These are phyloP conservation scores for Kokia cookei DNA, from an alignment of 441 rosid genomes.

Conservation along the genomic window DNA sequence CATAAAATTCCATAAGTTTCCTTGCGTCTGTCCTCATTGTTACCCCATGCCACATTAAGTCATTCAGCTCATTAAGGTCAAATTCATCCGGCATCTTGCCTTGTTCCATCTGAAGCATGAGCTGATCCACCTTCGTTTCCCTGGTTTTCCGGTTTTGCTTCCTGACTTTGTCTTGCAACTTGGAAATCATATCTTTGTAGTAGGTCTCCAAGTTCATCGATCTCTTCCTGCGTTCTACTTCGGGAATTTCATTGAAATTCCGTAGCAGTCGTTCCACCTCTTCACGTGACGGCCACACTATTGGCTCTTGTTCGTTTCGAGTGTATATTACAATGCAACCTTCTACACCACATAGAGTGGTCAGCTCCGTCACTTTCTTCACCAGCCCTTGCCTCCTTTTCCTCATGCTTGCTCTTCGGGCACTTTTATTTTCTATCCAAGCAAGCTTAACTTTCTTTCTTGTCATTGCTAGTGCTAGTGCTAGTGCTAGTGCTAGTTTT, in stretches of 20 bases:
- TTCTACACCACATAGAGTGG: slow-evolving; percentile 30
- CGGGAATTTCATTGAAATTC: neutral
- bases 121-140: neutral
- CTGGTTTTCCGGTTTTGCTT: neutral
- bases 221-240: neutral
- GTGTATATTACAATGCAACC: slow-evolving; percentile 30
- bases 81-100: neutral
- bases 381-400: slow-evolving; percentile 21
- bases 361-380: slow-evolving; percentile 32
- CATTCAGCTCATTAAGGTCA: neutral
- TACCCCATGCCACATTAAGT: neutral
- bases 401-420: slow-evolving; percentile 26
- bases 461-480: neutral
- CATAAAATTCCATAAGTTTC: neutral
- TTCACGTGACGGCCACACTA: slow-evolving; percentile 22
- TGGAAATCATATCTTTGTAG: neutral
- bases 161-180: neutral
- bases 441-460: neutral
- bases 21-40: neutral
- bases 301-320: slow-evolving; percentile 30
- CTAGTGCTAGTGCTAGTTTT: neutral
- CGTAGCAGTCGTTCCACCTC: neutral
- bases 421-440: slow-evolving; percentile 14
- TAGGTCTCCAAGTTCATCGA: neutral
- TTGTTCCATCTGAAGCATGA: neutral